Base-by-base conservation (phyloP, 305 asterid genomes). In the Solanum aculeatissimum region DNA sequence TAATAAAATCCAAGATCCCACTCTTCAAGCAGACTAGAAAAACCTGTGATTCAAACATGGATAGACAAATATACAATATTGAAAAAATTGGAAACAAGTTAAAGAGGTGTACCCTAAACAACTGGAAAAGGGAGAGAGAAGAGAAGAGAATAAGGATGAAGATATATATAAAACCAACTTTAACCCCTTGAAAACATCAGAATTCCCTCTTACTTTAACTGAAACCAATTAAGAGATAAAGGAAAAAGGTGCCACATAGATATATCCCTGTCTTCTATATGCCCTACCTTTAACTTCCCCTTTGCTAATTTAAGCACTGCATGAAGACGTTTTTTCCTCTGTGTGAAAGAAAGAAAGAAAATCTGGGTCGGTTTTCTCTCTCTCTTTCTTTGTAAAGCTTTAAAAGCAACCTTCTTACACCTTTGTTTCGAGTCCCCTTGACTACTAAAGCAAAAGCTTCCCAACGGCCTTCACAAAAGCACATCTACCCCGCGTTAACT, bases 371-470 rank as follows among this genome's bases (percentile, higher is more conserved):
- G 85, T 86, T 70, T 85, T 85, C 83, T 83, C 71, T 85, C 86
- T 77, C 47, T 77, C 63, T 77, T 10, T 77, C 47, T 51, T 53
- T 78, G 82, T 53, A 78, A 86, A 88, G 84, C 69, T 65, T 58
- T 82, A 81, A 82, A 60, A 83, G 83, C 23, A 69, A 27, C 45
- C 83, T 79, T 62, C 32, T 80, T 57, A 60, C 85, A 83, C 80
- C 87, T 90, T 69, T 88, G 91, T 83, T 83, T 66, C 55, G 86
- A 81, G 89, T 88, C 82, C 87, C 87, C 91, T 92, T 94, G 94
- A 93, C 96, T 86, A 92, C 83, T 84, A 95, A 95, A 95, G 95
- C 91, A 89, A 94, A 94, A 88, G 92, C 85, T 80, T 82, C 35
- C 81, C 83, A 91, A 84, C 88, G 60, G 71, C 88, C 90, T 85